Evolutionary conservation across 2,329 filamentous ascomycete species (phyloP).

Genomic region (Microcyclospora pomicola): DNA sequence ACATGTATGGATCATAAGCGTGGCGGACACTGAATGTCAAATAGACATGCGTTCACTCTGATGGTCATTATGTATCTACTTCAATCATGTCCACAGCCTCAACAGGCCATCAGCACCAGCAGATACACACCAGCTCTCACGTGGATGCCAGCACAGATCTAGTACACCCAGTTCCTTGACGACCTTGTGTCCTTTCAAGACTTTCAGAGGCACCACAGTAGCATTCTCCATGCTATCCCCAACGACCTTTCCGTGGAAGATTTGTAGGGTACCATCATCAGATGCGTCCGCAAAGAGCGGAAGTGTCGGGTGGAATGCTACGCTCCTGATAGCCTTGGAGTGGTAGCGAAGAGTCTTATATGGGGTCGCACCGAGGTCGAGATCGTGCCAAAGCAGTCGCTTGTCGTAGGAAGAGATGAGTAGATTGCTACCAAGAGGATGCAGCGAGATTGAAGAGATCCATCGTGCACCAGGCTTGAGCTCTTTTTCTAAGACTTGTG

Average conservation of each 20-base stretch:
- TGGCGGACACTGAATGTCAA: too few species aligned
- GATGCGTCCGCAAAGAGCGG: constrained; percentile 90
- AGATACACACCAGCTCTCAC: constrained; percentile 85
- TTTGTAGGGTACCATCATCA: constrained; percentile 86
- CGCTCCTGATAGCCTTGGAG: constrained; percentile 74
- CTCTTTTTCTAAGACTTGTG: constrained; percentile 83
- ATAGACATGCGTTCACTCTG: too few species aligned
- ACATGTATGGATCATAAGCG: too few species aligned
- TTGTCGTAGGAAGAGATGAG: constrained; percentile 92
- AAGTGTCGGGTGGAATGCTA: constrained; percentile 64
- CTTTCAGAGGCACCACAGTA: constrained; percentile 90
- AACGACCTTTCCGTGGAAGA: constrained; percentile 94
- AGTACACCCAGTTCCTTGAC: constrained; percentile 77
- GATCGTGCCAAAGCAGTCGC: constrained; percentile 87
- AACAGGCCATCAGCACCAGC: constrained; percentile 89
- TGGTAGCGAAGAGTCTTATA: constrained; percentile 98
- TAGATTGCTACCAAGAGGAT: constrained; percentile 84
- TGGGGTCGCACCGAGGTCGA: constrained; percentile 76
- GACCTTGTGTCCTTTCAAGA: constrained; percentile 78
- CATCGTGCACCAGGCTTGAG: constrained; percentile 84
- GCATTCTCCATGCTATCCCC: constrained; percentile 93
- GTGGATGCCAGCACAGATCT: constrained; percentile 91
- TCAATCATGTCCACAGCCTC: constrained; percentile 57
- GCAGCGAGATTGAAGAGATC: constrained; percentile 90
- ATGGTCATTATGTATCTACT: background rate